These are phyloP conservation scores for Aspergillus viridinutans DNA, from an alignment of 2,329 filamentous ascomycete genomes.

Conservation along the genomic window DNA sequence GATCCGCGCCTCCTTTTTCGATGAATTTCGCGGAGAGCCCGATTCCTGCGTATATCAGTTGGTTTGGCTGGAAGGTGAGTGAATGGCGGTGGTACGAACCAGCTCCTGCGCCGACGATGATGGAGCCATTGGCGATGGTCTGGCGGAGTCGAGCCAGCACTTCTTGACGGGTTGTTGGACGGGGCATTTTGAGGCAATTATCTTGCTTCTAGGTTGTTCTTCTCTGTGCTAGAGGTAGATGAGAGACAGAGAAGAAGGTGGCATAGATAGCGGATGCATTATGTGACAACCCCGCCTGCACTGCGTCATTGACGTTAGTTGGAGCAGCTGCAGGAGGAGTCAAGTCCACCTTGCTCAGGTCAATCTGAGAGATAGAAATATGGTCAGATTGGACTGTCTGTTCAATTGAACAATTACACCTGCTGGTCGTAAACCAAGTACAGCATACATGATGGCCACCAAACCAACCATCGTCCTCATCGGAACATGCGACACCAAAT, in stretches of 20 bases:
- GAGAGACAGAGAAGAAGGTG: not conserved
- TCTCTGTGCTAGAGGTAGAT: not conserved
- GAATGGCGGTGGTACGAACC: conserved; percentile 29
- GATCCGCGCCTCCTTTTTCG: conserved; percentile 63
- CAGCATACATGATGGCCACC: not conserved
- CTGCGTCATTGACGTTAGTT: too few species aligned
- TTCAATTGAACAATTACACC: too few species aligned
- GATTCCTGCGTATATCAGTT: conserved; percentile 46
- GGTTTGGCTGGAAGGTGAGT: not conserved
- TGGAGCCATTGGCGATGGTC: conserved; percentile 52
- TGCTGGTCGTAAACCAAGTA: not conserved
- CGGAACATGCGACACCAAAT: conserved; percentile 64
- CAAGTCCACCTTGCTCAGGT: too few species aligned
- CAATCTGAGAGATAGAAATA: too few species aligned
- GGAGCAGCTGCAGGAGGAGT: too few species aligned
- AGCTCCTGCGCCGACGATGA: conserved; percentile 66
- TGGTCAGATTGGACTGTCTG: too few species aligned
- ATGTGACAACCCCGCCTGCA: too few species aligned
- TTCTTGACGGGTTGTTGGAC: conserved; percentile 54
- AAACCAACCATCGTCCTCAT: conserved; percentile 49
- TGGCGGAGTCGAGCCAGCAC: conserved; percentile 54
- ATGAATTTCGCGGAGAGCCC: conserved; percentile 68
- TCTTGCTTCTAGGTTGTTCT: not conserved
- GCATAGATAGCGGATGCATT: too few species aligned
- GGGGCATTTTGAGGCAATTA: conserved; percentile 44